Conservation (phyloP, 108 stramenopile species). For the Nitzschia sp. region DNA sequence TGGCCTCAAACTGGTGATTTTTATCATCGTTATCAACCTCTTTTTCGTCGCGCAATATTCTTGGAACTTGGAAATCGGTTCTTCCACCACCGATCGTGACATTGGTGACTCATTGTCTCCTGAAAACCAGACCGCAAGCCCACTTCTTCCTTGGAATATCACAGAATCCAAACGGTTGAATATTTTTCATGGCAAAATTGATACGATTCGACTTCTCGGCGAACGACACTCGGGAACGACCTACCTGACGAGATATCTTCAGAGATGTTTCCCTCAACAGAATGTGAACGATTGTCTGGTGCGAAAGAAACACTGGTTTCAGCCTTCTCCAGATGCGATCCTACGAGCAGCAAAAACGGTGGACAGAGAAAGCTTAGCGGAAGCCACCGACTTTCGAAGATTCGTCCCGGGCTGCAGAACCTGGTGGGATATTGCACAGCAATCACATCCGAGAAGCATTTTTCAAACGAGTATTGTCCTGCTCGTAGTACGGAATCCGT, state of each 20-base stretch:
- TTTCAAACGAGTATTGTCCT: conserved; percentile 7
- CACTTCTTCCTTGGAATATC: no score
- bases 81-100: neutral
- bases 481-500: conserved; percentile 8
- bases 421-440: conserved; percentile 12
- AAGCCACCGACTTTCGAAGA: neutral
- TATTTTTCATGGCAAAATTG: neutral
- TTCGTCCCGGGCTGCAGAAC: neutral
- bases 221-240: conserved; percentile 39
- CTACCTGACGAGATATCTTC: conserved; percentile 17
- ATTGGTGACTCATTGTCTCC: neutral
- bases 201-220: conserved; percentile 26
- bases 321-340: conserved; percentile 21
- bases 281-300: conserved; percentile 18
- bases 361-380: neutral
- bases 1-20: no score
- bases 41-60: neutral
- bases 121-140: neutral
- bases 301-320: conserved; percentile 33
- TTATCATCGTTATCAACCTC: no score
- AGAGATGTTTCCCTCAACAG: conserved; percentile 21
- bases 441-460: neutral
- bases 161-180: no score
- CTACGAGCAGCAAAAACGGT: neutral
- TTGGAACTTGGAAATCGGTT: neutral